Evolutionary conservation across 495 filamentous ascomycete species (phyloP).

Genomic region (Podospora comata): DNA sequence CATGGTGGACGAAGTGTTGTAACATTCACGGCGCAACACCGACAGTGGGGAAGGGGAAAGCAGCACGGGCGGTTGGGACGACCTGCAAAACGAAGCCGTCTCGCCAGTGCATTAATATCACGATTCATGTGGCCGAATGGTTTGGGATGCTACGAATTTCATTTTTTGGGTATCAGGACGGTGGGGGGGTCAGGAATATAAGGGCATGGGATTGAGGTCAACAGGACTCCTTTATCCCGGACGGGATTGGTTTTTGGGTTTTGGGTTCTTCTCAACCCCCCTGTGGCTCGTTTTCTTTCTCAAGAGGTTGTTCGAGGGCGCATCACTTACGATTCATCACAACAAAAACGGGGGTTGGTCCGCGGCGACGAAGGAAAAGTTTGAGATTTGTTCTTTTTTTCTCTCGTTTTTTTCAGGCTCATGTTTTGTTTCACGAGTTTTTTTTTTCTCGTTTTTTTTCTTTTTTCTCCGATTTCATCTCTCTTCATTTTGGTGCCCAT

Average conservation of each 20-base stretch:
- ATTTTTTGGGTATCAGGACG: slow-evolving; percentile 21
- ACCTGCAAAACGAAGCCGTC: not conserved
- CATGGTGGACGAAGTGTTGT: slow-evolving; percentile 7
- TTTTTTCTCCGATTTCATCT: not conserved
- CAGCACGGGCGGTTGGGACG: not conserved
- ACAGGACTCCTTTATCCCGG: slow-evolving; percentile 24
- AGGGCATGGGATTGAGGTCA: slow-evolving; percentile 19
- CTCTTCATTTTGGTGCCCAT: not conserved
- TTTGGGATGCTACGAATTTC: slow-evolving; percentile 26
- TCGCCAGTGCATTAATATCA: slow-evolving; percentile 20
- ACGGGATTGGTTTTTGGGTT: slow-evolving; percentile 18
- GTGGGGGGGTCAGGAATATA: slow-evolving; percentile 18
- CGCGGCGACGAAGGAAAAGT: slow-evolving; percentile 16
- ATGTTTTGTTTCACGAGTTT: slow-evolving; percentile 15
- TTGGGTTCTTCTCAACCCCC: not conserved
- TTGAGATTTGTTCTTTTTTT: slow-evolving; percentile 16
- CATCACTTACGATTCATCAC: slow-evolving; percentile 9
- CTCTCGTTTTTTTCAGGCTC: slow-evolving; percentile 13
- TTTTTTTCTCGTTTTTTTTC: slow-evolving; percentile 5
- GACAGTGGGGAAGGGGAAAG: not conserved
- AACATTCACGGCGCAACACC: slow-evolving; percentile 6
- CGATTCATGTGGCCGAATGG: slow-evolving; percentile 23
- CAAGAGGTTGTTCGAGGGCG: not conserved
- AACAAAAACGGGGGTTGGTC: slow-evolving; percentile 8
- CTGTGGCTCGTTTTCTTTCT: slow-evolving; percentile 3